Base-by-base conservation (phyloP, 1,284 basidiomycete genomes). In the Ceratobasidium sp. region DNA sequence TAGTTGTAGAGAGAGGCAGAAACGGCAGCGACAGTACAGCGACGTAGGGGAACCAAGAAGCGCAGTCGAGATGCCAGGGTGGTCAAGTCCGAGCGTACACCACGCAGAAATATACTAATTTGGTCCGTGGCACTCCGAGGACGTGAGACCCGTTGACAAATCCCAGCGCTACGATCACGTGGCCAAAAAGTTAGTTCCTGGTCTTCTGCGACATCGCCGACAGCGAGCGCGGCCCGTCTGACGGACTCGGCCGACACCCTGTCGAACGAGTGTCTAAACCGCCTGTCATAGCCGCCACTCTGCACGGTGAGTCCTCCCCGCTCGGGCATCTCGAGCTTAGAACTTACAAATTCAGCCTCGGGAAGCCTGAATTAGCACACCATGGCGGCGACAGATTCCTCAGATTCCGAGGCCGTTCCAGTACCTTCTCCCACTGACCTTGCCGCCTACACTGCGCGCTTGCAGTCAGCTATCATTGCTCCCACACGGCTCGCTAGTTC, bases 381-480 rank as follows among this genome's bases (percentile, higher is more conserved):
- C 7, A 74, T 74, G 62, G 24, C 37, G 16, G 19, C 9, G 27
- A 46, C 46, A 29, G 37, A 54, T 6, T 74, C 72, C 61, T 74
- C 72, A 41, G 72, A 56, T 14, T 63, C 59, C 41, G 72, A 74
- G 53, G 61, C 48, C 7, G 34, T 34, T 22, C 49, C 72, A 29
- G 61, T 74, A n/a, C 72, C 72, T 29, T 61, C 74, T 7, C 66
- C 74, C 2, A 65, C 74, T 13, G 73, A 72, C 16, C 74, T 74
- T 43, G 34, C 66, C 14, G 43, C 65, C 19, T 76, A 76, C 39
- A 56, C 74, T 29, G 74, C 66, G 9, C 48, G 39, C 9, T 27
- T 76, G 3, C 74, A 76, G 68, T 75, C 63, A 27, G 61, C 76
- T 31, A 73, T 74, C 29, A 62, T 75, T 14, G 56, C 68, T n/a